phyloP scores from a whole-genome alignment of 495 filamentous ascomycete species.

The Podospora pseudocomata region DNA sequence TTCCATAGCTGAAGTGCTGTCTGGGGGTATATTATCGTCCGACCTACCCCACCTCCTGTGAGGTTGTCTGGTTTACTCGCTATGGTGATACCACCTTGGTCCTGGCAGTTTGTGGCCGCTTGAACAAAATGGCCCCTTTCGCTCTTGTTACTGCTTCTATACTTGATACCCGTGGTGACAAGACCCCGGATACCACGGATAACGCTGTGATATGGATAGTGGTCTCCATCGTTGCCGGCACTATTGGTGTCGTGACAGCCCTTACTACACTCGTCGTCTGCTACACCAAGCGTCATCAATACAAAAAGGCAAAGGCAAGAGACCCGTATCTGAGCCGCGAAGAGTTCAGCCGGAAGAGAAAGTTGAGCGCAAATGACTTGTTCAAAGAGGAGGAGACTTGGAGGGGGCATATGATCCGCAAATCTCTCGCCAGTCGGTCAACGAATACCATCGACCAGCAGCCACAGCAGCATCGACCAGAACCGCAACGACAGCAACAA shows the following conservation, averaged over 20 bases:
- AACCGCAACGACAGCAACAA: not conserved
- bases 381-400: constrained; percentile 37
- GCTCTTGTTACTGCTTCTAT: not conserved
- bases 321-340: constrained; percentile 22
- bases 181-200: not conserved
- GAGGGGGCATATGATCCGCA: constrained; percentile 44
- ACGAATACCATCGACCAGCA: constrained; percentile 21
- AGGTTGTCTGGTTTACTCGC: not conserved
- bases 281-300: constrained; percentile 27
- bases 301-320: constrained; percentile 13
- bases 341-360: constrained; percentile 25
- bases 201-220: constrained; percentile 32
- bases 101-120: not conserved
- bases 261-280: constrained; percentile 23
- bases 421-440: constrained; percentile 43
- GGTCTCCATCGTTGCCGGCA: constrained; percentile 25
- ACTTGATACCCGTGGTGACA: not conserved
- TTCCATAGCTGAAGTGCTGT: constrained; percentile 1
- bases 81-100: not conserved
- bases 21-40: not conserved
- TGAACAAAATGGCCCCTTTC: constrained; percentile 7
- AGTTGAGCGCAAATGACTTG: constrained; percentile 27
- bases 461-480: not conserved
- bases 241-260: constrained; percentile 29
- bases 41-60: not conserved